Conservation (phyloP, 257 asterid genomes). For the Gentiana macrophylla region DNA sequence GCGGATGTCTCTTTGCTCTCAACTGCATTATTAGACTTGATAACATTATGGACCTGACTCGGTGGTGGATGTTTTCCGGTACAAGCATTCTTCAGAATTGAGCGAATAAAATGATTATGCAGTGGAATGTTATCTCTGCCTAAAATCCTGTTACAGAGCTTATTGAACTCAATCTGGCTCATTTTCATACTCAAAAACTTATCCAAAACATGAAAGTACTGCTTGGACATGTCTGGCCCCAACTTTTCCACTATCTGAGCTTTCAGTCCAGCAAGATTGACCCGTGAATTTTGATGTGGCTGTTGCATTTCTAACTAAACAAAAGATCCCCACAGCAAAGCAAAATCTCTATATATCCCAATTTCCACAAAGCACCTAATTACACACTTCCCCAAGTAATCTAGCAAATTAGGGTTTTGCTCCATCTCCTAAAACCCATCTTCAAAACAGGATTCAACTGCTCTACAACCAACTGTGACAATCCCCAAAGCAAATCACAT, state of each 20-base stretch:
- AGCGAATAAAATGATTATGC: conserved; percentile 72
- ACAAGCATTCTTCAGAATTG: conserved; percentile 62
- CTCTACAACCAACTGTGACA: conserved; percentile 27
- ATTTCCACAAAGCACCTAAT: conserved; percentile 8
- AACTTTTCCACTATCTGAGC: conserved; percentile 62
- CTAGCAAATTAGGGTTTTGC: conserved; percentile 40
- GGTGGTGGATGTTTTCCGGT: conserved; percentile 54
- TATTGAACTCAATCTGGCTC: conserved; percentile 67
- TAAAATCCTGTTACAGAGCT: conserved; percentile 52
- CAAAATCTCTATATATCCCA: conserved; percentile 9
- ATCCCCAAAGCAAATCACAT: conserved; percentile 34
- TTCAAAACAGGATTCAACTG: conserved; percentile 31
- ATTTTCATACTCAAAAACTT: conserved; percentile 59
- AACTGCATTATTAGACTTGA: conserved; percentile 19
- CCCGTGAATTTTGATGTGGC: conserved; percentile 68
- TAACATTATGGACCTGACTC: conserved; percentile 25
- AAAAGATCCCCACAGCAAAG: conserved; percentile 41
- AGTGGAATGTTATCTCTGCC: conserved; percentile 75
- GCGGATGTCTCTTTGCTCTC: conserved; percentile 32
- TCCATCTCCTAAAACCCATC: conserved; percentile 39
- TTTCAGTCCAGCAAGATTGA: conserved; percentile 67
- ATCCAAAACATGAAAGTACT: conserved; percentile 59
- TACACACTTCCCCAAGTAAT: conserved; percentile 12
- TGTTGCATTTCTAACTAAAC: conserved; percentile 58
- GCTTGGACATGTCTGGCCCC: conserved; percentile 72